phyloP scores from a whole-genome alignment of 2,329 filamentous ascomycete species.

The Fusarium luffae region DNA sequence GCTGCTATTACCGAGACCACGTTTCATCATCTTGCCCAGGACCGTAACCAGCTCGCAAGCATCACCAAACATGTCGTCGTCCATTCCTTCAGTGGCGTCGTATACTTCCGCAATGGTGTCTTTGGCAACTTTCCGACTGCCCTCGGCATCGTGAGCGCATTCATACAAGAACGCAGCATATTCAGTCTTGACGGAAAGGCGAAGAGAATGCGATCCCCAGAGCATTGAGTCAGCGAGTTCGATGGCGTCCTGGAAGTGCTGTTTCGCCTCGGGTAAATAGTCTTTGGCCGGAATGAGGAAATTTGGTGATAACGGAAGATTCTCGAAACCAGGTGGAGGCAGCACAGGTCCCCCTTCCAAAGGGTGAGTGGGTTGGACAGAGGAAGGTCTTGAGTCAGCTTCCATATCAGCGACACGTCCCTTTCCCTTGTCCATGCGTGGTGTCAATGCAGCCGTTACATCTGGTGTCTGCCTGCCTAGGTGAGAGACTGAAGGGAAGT shows the following conservation, averaged over 20 bases:
- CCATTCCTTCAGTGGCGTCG: conserved; percentile 89
- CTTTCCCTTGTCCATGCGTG: conserved; percentile 59
- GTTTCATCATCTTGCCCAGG: conserved; percentile 88
- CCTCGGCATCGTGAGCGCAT: conserved; percentile 84
- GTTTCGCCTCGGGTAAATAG: conserved; percentile 84
- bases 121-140: conserved; percentile 80
- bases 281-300: conserved; percentile 84
- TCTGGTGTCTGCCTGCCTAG: conserved; percentile 65
- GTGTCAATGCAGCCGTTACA: conserved; percentile 52
- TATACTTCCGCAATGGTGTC: conserved; percentile 91
- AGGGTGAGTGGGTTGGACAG: conserved; percentile 60
- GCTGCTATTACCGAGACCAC: conserved; percentile 64
- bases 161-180: conserved; percentile 95
- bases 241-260: conserved; percentile 83
- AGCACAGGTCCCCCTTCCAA: conserved; percentile 70
- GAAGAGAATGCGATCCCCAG: conserved; percentile 88
- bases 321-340: conserved; percentile 66
- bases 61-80: conserved; percentile 94
- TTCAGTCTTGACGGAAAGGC: conserved; percentile 90
- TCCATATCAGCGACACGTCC: conserved; percentile 59
- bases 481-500: conserved; percentile 80
- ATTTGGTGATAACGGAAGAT: conserved; percentile 63
- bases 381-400: conserved; percentile 54
- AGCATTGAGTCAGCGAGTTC: conserved; percentile 79
- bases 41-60: conserved; percentile 88